Conservation (phyloP, 2,329 filamentous ascomycete genomes). For the Penicillium olsonii region DNA sequence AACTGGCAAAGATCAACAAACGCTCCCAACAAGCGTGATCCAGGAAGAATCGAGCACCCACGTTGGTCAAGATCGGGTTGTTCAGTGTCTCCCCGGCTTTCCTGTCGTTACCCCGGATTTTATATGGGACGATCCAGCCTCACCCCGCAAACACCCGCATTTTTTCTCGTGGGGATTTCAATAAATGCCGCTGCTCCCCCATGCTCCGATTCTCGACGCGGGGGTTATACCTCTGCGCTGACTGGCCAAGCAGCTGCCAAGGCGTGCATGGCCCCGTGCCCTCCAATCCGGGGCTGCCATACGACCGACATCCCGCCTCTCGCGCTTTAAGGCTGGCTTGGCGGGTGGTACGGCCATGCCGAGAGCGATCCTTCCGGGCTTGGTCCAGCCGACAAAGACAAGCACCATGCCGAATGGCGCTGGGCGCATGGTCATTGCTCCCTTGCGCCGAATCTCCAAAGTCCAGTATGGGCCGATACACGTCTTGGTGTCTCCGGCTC, state of each 20-base stretch:
- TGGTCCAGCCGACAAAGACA: slow-evolving; percentile 10
- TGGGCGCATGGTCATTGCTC: slow-evolving; percentile 8
- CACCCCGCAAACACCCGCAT: slow-evolving; percentile 17
- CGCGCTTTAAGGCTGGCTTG: slow-evolving; percentile 13
- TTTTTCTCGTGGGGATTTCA: slow-evolving; percentile 4
- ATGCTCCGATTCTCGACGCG: slow-evolving; percentile 12
- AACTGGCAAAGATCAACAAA: background rate
- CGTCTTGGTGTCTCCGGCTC: background rate
- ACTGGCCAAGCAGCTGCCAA: slow-evolving; percentile 28
- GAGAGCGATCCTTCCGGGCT: slow-evolving; percentile 15
- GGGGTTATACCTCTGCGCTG: slow-evolving; percentile 16
- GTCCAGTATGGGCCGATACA: slow-evolving; percentile 1
- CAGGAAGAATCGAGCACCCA: background rate
- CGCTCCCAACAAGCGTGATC: background rate
- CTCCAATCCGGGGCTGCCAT: slow-evolving; percentile 14
- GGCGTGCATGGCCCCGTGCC: slow-evolving; percentile 17
- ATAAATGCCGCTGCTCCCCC: slow-evolving; percentile 8
- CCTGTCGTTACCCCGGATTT: slow-evolving; percentile 6
- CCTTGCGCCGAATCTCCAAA: slow-evolving; percentile 4
- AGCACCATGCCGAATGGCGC: slow-evolving; percentile 4
- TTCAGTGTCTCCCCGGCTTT: background rate
- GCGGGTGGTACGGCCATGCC: slow-evolving; percentile 10
- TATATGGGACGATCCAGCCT: slow-evolving; percentile 8
- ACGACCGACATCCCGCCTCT: slow-evolving; percentile 9
- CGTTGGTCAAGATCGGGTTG: background rate